Evolutionary conservation across 192 early-diverging fungal genomes (phyloP), one percentile per base, ranked within the genome.

Genomic region (Coemansia sp.): DNA sequence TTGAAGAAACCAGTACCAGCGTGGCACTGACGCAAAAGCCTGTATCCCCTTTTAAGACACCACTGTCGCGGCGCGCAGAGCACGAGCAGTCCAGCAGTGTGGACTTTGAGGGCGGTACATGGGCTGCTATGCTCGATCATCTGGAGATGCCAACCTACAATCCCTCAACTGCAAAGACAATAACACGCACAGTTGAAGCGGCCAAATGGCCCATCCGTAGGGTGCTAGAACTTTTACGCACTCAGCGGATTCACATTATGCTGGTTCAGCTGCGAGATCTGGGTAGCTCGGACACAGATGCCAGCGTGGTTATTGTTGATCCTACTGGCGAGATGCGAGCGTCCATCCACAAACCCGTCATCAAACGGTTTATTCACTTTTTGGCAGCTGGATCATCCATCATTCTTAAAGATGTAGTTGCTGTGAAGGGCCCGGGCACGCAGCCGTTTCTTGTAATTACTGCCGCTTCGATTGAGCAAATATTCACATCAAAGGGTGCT

Each of bases 31-130:
- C 77, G 8, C 77, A 80, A 27, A 29, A 58, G 2, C 72, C 72
- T 8, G 32, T 27, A 51, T 69, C 78, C 17, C 58, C 65, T 23
- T 80, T 75, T 64, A 67, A 68, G 20, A 75, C 73, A 24, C 66
- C 66, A 19, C 27, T 80, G 51, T 46, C 63, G 2, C 65, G 63
- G 29, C 58, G 27, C 5, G 57, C 32, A 4, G 51, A 63, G 27
- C 52, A n/a, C 27, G 66, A 68, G 42, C 66, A 72, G 6, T 9
- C 72, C 0, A 57, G 32, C 29, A 76, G 69, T 11, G 57, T 61
- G 2, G 80, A 83, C 27, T 83, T 83, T 58, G 75, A 78, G 25
- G 55, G 67, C 56, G 72, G 72, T 10, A 78, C 80, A 14, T 83
- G 80, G 80, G 63, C 68, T 8, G 72, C 70, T 3, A 74, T 83